Percentiles rank a stretch among this genome's conserved stretches.
Evolutionary conservation across 768 basidiomycete species (phyloP).

Genomic region (Termitomyces sp.): DNA sequence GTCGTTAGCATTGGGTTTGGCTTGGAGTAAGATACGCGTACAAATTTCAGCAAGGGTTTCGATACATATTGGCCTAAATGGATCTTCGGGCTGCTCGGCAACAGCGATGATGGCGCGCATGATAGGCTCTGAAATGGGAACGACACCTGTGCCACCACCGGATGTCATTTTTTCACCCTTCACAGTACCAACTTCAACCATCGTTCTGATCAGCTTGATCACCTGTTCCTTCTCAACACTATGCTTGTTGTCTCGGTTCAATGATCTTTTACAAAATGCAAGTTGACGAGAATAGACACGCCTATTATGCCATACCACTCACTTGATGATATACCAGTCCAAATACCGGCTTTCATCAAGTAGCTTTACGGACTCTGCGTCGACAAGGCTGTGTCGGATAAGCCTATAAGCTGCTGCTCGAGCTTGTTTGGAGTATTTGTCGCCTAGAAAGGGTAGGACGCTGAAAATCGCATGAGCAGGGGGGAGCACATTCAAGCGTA

Average conservation of each 20-base stretch:
- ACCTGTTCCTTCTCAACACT: conserved; percentile 88
- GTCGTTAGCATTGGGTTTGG: neutral
- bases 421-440: conserved; percentile 63
- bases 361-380: conserved; percentile 60
- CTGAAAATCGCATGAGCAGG: conserved; percentile 36
- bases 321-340: conserved; percentile 93
- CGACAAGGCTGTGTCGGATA: conserved; percentile 73
- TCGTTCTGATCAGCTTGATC: conserved; percentile 80
- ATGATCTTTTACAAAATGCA: conserved; percentile 44
- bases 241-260: conserved; percentile 80
- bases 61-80: conserved; percentile 75
- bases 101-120: conserved; percentile 90
- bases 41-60: conserved; percentile 89
- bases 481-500: neutral
- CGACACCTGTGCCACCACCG: conserved; percentile 32
- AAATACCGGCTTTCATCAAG: conserved; percentile 55
- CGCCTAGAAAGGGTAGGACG: conserved; percentile 73
- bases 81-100: conserved; percentile 90
- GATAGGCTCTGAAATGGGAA: conserved; percentile 68
- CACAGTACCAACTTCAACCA: conserved; percentile 72
- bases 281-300: conserved; percentile 3
- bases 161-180: conserved; percentile 39
- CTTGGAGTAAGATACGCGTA: conserved; percentile 31
- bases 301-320: conserved; percentile 10
- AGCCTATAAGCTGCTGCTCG: conserved; percentile 82